These are phyloP conservation scores for Barbatosphaeria neglecta DNA, from an alignment of 495 filamentous ascomycete species.

Conservation along the genomic window DNA sequence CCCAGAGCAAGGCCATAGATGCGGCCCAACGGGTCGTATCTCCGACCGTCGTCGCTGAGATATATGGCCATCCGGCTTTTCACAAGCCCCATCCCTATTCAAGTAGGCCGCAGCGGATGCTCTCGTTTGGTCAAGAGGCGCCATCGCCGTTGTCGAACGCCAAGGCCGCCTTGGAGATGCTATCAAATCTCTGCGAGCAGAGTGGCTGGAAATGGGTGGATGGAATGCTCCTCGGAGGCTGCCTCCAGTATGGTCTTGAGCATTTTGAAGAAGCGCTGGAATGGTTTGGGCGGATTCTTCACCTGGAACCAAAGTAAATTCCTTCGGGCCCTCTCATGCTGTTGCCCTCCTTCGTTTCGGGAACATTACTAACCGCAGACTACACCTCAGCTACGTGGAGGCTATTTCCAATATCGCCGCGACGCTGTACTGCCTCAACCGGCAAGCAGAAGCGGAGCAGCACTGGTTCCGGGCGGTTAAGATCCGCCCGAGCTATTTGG, in stretches of 20 bases:
- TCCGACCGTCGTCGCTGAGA: conserved; percentile 5
- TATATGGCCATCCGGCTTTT: conserved; percentile 2
- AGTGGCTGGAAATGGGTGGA: conserved; percentile 91
- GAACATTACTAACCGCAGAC: conserved; percentile 21
- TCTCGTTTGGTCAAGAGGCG: conserved; percentile 5
- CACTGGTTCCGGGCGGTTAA: conserved; percentile 80
- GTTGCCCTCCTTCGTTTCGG: not conserved
- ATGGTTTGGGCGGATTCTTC: conserved; percentile 81
- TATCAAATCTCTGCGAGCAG: conserved; percentile 72
- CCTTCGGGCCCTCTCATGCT: not conserved
- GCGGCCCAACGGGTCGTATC: not conserved
- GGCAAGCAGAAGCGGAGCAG: conserved; percentile 71
- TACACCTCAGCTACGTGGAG: conserved; percentile 67
- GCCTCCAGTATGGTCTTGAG: conserved; percentile 83
- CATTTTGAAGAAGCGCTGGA: conserved; percentile 75
- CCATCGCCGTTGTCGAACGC: conserved; percentile 37
- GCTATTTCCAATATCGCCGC: conserved; percentile 90
- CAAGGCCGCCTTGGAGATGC: conserved; percentile 60
- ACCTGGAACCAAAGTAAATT: conserved; percentile 64
- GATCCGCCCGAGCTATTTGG: conserved; percentile 79
- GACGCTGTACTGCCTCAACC: conserved; percentile 71
- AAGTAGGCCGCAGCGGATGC: conserved; percentile 5
- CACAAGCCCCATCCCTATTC: conserved; percentile 7
- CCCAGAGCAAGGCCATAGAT: not conserved
- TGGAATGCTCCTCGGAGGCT: conserved; percentile 87